These are phyloP conservation scores for Botrytis pseudocinerea DNA, from an alignment of 2,329 filamentous ascomycete species.

Conservation along the genomic window DNA sequence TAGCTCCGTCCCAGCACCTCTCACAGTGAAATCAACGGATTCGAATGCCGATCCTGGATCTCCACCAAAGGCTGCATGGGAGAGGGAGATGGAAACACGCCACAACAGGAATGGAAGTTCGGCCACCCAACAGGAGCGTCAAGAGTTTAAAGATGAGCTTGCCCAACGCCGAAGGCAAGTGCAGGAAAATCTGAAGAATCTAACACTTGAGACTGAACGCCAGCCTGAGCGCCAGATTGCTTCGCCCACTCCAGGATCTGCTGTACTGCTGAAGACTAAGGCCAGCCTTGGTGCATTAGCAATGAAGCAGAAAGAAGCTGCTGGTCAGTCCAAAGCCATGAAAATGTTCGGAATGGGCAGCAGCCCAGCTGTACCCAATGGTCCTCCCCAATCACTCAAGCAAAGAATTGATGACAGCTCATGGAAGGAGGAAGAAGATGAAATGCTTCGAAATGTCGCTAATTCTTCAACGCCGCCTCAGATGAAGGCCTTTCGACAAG, in stretches of 20 bases:
- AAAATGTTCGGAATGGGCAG: constrained; percentile 60
- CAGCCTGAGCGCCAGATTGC: constrained; percentile 36
- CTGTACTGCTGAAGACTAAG: constrained; percentile 60
- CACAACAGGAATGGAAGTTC: constrained; percentile 52
- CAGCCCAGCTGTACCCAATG: constrained; percentile 42
- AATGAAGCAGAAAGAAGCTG: constrained; percentile 47
- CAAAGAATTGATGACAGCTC: constrained; percentile 34
- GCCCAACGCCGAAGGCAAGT: constrained; percentile 70
- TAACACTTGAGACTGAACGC: constrained; percentile 61
- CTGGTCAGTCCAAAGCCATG: constrained; percentile 51
- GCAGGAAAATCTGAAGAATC: constrained; percentile 70
- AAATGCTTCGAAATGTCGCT: constrained; percentile 28
- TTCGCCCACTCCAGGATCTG: constrained; percentile 9
- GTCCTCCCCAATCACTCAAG: constrained; percentile 46
- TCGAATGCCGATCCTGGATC: constrained; percentile 24
- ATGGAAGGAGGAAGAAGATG: constrained; percentile 36
- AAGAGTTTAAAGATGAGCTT: constrained; percentile 73
- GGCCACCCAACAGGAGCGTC: constrained; percentile 56
- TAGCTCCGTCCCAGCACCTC: constrained; percentile 25
- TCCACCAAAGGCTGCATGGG: constrained; percentile 33
- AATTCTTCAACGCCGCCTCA: constrained; percentile 29
- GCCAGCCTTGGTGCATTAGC: constrained; percentile 67
- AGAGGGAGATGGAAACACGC: constrained; percentile 35
- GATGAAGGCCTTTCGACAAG: constrained; percentile 38
- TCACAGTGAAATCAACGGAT: constrained; percentile 27